Percentiles rank a stretch among this genome's conserved stretches.
Conservation (phyloP, 2,329 filamentous ascomycete species). For the Aspergillus fischeri region DNA sequence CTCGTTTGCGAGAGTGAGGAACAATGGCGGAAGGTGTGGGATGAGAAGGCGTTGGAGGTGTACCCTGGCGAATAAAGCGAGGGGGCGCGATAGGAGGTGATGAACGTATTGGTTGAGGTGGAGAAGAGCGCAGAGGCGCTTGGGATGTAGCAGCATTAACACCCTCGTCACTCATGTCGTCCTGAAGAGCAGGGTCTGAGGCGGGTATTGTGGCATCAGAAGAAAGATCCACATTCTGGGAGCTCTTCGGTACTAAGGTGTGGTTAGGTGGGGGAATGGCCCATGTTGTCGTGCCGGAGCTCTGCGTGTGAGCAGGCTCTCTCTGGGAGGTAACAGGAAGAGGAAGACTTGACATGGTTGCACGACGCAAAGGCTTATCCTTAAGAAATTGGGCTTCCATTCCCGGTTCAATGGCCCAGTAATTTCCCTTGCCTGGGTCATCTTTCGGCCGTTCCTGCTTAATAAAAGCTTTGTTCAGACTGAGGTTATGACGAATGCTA, state of each 20-base stretch:
- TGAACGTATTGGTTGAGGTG: conserved; percentile 66
- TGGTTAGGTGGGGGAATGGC: conserved; percentile 28
- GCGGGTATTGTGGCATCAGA: conserved; percentile 74
- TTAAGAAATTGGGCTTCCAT: conserved; percentile 87
- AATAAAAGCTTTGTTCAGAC: conserved; percentile 91
- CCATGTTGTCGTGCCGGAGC: conserved; percentile 31
- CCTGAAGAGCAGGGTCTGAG: conserved; percentile 59
- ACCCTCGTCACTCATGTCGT: conserved; percentile 50
- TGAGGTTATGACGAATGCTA: conserved; percentile 96
- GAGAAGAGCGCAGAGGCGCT: conserved; percentile 40
- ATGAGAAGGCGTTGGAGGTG: conserved; percentile 65
- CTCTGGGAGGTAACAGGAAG: conserved; percentile 31
- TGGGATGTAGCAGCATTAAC: conserved; percentile 22
- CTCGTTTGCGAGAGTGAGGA: conserved; percentile 67
- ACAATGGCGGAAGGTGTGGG: conserved; percentile 60
- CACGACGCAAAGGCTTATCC: conserved; percentile 62
- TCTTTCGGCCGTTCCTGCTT: conserved; percentile 96
- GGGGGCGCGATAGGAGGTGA: conserved; percentile 75
- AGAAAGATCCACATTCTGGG: conserved; percentile 54
- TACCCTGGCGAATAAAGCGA: conserved; percentile 59
- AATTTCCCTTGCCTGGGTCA: conserved; percentile 95
- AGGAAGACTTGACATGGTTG: conserved; percentile 43
- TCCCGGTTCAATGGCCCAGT: conserved; percentile 90
- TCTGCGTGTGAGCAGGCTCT: conserved; percentile 28
- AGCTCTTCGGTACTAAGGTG: conserved; percentile 18